Base-by-base conservation (phyloP, 2,329 filamentous ascomycete genomes). In the Penicillium italicum region DNA sequence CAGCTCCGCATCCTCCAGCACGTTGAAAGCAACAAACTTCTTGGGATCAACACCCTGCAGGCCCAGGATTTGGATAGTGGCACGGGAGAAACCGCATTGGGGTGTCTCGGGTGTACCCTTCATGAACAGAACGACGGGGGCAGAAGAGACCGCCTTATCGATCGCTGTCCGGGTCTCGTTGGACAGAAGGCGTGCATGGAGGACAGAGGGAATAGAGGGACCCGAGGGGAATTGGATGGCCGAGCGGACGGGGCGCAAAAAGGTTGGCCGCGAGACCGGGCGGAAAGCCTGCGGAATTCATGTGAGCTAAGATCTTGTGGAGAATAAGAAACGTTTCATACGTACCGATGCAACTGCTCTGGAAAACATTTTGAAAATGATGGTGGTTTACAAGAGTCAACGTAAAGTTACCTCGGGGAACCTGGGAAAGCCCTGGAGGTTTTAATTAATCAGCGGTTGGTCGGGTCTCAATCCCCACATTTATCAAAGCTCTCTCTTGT, bases 21-120 rank as follows among this genome's bases (percentile, higher is more conserved):
- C 94, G 76, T 99, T 97, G 77, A 96, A 97, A 8, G 94, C 93
- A n/a, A 91, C 90, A 72, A 99, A 99, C 79, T 97, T 97, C 62
- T 83, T 82, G 16, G 94, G 94, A 77, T 97, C 90, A 59, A 99
- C 91, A 62, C 94, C 94, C 78, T 99, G 93, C 68, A 97, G 77
- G 55, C 93, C 91, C 61, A 99, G 81, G 68, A 99, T 92, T 80
- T 97, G 92, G 72, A 99, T 96, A 72, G 85, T 91, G 52, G 93
- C 93, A 67, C 92, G 85, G 56, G 93, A 97, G 81, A 97, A 99
- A 43, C 94, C 94, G 77, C 94, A 99, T 76, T 97, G 92, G 20
- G 94, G 94, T 58, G 85, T 90, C 78, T 97, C 92, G 56, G 94
- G 94, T 1, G 94, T 97, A 57, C 94, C 94, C 80, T 99, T 99